phyloP scores from a whole-genome alignment of 805 yeast species.

The Starmerella bombi region DNA sequence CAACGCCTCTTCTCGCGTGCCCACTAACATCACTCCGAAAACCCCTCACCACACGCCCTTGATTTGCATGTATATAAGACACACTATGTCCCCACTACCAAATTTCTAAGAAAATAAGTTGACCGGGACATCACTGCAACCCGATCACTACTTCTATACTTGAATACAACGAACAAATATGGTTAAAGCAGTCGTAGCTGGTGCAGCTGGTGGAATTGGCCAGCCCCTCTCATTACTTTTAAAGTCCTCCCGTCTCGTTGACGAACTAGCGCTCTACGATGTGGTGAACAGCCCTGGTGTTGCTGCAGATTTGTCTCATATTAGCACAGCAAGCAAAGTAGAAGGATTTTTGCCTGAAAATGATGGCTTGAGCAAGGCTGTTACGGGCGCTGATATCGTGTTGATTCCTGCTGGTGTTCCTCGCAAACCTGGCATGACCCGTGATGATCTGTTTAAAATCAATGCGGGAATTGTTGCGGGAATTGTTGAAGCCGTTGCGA shows the following conservation, averaged over 20 bases:
- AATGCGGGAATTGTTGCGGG: conserved; percentile 69
- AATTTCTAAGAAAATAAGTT: not conserved
- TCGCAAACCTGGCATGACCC: conserved; percentile 89
- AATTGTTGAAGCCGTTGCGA: conserved; percentile 63
- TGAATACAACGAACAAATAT: too few species aligned
- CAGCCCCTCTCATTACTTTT: conserved; percentile 77
- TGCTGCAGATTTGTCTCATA: conserved; percentile 77
- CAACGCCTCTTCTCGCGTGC: not conserved
- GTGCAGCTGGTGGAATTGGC: conserved; percentile 83
- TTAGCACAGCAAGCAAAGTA: conserved; percentile 53
- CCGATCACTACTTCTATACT: too few species aligned
- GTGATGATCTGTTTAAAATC: conserved; percentile 76
- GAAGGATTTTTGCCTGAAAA: conserved; percentile 47
- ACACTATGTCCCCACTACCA: not conserved
- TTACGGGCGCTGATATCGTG: conserved; percentile 70
- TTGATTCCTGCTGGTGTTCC: conserved; percentile 89
- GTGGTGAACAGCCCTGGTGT: conserved; percentile 78
- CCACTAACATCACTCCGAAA: not conserved
- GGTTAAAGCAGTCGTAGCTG: conserved; percentile 70
- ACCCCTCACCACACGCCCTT: not conserved
- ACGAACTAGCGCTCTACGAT: conserved; percentile 66
- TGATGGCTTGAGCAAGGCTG: conserved; percentile 53
- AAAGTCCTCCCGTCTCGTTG: conserved; percentile 51
- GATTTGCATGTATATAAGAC: not conserved
- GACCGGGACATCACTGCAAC: not conserved